Base-by-base conservation (phyloP, 192 early-diverging fungal species). In the Coemansia sp. region DNA sequence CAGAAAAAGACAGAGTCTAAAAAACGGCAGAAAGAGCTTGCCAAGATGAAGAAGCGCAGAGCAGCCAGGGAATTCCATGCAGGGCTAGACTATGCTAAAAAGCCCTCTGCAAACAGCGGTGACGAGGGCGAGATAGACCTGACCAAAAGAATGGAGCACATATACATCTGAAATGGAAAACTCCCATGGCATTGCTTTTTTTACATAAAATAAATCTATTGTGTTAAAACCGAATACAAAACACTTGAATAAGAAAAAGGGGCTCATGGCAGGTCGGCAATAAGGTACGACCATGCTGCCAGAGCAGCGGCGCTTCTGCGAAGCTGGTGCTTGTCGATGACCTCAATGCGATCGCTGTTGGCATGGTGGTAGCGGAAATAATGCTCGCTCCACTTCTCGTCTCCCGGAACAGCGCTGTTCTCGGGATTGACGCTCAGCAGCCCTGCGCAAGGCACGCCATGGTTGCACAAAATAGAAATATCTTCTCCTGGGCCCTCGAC, bases 331-430 rank as follows among this genome's bases (percentile, higher is more conserved):
- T 78, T 75, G 64, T 82, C 75, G 29, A 87, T 77, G 3, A 68
- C 68, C 35, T 83, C 76, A 55, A 87, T 66, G 52, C 81, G 69
- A 36, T 87, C 84, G 69, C 70, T 75, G 55, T 16, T 52, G 0
- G 84, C 82, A 25, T 87, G 85, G 61, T 87, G 85, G 62, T 83
- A 76, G 30, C 81, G 76, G 71, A 87, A 87, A 60, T 87, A 87
- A 7, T 82, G 82, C 30, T 72, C 70, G 52, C 61, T 56, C 65
- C 82, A 78, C 8, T 59, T n/a, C 6, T 62, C 71, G n/a, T 69
- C 60, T 24, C 69, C 71, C 9, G 64, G 69, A 23, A 49, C 71
- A 6, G 61, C 64, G 63, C 56, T 47, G 42, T 62, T 79, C 68
- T 83, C 82, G 0, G 81, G 81, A 57, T 82, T 80, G 0, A 67